phyloP scores from a whole-genome alignment of 768 basidiomycete species.

The Mycena belliarum region DNA sequence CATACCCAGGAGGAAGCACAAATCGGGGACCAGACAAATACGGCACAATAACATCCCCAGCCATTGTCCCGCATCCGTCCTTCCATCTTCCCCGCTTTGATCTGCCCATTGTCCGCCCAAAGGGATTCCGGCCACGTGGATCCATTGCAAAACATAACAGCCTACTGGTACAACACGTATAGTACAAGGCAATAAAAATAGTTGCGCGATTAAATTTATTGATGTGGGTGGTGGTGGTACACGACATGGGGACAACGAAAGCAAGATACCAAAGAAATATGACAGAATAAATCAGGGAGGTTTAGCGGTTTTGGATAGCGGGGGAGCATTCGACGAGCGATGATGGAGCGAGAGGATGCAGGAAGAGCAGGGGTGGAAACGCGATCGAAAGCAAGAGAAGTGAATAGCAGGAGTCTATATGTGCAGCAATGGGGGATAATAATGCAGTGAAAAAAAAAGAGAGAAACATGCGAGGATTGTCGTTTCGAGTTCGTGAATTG shows the following conservation, averaged over 20 bases:
- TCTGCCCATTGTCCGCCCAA: constrained; percentile 1
- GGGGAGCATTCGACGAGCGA: background rate
- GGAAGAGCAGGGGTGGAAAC: constrained; percentile 1
- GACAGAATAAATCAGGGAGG: constrained; percentile 4
- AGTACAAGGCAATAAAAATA: constrained; percentile 19
- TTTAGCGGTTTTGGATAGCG: constrained; percentile 10
- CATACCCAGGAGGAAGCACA: constrained; percentile 29
- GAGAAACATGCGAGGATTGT: constrained; percentile 1
- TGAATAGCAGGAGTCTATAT: constrained; percentile 14
- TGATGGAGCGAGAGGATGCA: background rate
- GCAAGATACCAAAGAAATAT: constrained; percentile 6
- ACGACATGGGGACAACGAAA: constrained; percentile 3
- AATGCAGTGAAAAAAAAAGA: constrained; percentile 16
- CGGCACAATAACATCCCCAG: background rate
- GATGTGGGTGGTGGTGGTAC: constrained; percentile 12
- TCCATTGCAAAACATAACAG: constrained; percentile 10
- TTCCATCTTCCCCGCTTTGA: background rate
- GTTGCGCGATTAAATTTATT: constrained; percentile 8
- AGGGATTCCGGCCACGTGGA: constrained; percentile 3
- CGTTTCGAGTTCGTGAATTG: constrained; percentile 10
- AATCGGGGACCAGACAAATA: background rate
- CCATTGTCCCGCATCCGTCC: background rate
- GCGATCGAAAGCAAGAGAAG: constrained; percentile 19
- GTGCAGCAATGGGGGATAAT: constrained; percentile 16
- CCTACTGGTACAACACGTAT: constrained; percentile 12